Conservation (phyloP, 192 early-diverging fungal genomes). For the Dissophora ornata region DNA sequence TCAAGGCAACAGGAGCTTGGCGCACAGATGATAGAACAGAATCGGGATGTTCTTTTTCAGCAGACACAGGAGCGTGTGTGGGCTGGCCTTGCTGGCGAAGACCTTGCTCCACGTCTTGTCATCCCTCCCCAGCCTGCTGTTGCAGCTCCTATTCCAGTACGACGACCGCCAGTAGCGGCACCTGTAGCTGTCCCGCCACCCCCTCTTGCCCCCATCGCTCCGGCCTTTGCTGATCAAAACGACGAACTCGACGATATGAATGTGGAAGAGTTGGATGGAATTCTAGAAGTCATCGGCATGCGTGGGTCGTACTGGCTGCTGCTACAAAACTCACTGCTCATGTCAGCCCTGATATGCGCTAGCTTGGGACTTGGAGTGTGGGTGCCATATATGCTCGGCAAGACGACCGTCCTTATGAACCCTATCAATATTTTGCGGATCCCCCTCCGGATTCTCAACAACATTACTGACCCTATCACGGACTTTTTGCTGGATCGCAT, state of each 20-base stretch:
- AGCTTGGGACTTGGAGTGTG: constrained; percentile 78
- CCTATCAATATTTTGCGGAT: constrained; percentile 62
- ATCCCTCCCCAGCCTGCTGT: not conserved
- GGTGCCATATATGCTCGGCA: constrained; percentile 79
- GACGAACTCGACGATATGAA: constrained; percentile 53
- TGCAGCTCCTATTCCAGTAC: not conserved
- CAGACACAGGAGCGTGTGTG: not conserved
- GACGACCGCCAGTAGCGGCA: no score
- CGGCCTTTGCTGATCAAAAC: constrained; percentile 41
- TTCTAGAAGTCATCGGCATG: constrained; percentile 90
- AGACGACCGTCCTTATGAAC: constrained; percentile 61
- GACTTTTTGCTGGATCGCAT: constrained; percentile 72
- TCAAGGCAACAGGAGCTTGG: constrained; percentile 5
- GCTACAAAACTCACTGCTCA: constrained; percentile 84
- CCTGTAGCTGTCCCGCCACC: no score
- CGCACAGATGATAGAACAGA: constrained; percentile 1
- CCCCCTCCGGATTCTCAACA: constrained; percentile 64
- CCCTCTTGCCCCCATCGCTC: not conserved
- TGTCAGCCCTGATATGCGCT: constrained; percentile 76
- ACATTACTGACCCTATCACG: constrained; percentile 79
- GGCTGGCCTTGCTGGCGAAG: no score
- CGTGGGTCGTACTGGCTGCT: constrained; percentile 83
- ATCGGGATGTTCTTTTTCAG: constrained; percentile 9
- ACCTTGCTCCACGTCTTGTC: no score
- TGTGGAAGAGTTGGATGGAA: constrained; percentile 76